Percentiles rank a stretch among this genome's conserved stretches.
phyloP scores from a whole-genome alignment of 2,329 filamentous ascomycete genomes.

The Fusarium haematococcum region DNA sequence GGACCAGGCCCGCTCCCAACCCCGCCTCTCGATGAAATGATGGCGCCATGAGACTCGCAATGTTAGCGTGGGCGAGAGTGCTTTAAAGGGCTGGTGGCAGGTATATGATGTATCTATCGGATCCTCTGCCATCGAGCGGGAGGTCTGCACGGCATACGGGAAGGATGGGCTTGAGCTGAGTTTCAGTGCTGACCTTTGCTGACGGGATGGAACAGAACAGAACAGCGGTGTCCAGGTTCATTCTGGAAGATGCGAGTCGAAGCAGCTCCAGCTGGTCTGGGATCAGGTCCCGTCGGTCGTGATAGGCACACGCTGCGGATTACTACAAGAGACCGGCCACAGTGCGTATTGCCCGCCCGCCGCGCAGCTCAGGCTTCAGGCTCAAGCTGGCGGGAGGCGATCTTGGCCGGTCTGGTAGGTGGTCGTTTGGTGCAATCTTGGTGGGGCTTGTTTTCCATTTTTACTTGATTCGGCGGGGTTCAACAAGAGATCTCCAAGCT shows the following conservation, averaged over 20 bases:
- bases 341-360: constrained; percentile 15
- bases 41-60: constrained; percentile 14
- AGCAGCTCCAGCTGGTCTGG: constrained; percentile 13
- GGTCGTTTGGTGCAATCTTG: constrained; percentile 20
- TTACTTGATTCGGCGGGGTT: constrained; percentile 13
- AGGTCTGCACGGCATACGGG: background rate
- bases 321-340: constrained; percentile 30
- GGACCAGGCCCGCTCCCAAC: background rate
- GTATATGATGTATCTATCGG: background rate
- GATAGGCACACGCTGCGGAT: constrained; percentile 30
- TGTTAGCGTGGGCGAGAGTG: background rate
- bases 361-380: background rate
- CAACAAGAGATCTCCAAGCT: constrained; percentile 27
- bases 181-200: constrained; percentile 1
- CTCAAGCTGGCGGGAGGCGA: constrained; percentile 10
- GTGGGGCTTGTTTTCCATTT: constrained; percentile 1
- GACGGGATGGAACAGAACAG: constrained; percentile 2
- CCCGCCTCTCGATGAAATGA: constrained; percentile 31
- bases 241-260: constrained; percentile 19
- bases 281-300: constrained; percentile 26
- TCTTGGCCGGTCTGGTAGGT: constrained; percentile 2
- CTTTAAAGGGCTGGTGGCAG: background rate
- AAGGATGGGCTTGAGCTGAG: background rate
- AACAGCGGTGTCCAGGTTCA: constrained; percentile 30
- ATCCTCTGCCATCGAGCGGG: background rate